Base-by-base conservation (phyloP, 139 green algal genomes). In the Micromonas pusilla region DNA sequence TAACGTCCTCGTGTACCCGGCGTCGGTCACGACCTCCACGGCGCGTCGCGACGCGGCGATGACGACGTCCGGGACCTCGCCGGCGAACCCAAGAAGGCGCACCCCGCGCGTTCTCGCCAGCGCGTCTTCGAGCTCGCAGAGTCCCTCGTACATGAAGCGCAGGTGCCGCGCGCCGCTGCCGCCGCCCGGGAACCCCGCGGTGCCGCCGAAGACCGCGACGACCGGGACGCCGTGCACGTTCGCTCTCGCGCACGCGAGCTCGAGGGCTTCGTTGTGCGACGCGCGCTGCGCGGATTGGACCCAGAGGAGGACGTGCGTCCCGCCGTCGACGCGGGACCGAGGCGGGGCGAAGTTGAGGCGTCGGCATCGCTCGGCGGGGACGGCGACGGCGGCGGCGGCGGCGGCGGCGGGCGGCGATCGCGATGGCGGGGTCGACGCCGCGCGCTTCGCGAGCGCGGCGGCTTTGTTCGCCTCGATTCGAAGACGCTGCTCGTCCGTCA, bases 71-170 rank as follows among this genome's bases (percentile, higher is more conserved):
- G 37, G 37, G 36, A 26, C 20, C 68, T 62, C 23, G 5, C 30
- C 30, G 19, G 37, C 31, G 20, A 37, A n/a, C 37, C 21, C 37
- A 5, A 36, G 31, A 32, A 75, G 31, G 1, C n/a, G 23, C 36
- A 75, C 33, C 37, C 30, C 26, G 20, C 68, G 68, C 9, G 45
- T 57, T 37, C 68, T 23, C 37, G 4, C 21, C 37, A 75, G 38
- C 4, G 37, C 37, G 21, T 75, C 68, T 16, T 33, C 34, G 4
- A 75, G 23, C 23, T 75, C 68, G 0, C 26, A 31, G 19, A 75
- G 30, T 34, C 68, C 68, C 30, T 75, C 25, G n/a, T 62, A 60
- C 68, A 75, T 75, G 9, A 75, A 75, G 30, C 25, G 21, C n/a
- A 39, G 30, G 30, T 75, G 68, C 37, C 68, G 26, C 68, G 60